phyloP scores from a whole-genome alignment of 148 eudicot genomes.

The Vaccinium myrtillus region DNA sequence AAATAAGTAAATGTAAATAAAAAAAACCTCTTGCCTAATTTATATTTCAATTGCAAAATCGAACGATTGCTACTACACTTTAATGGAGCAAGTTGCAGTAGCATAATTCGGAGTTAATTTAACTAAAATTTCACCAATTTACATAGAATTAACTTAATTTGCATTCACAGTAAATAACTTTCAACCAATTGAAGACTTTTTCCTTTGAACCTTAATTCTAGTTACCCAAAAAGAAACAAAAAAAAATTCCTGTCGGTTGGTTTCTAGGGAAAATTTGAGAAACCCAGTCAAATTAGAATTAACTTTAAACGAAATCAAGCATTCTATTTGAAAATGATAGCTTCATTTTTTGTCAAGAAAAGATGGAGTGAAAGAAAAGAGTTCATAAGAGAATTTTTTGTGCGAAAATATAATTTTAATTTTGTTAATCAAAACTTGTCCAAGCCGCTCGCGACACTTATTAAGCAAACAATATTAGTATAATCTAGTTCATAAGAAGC shows the following conservation, averaged over 20 bases:
- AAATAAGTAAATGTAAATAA: not conserved
- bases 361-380: not conserved
- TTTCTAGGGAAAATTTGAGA: not conserved
- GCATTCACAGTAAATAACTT: no score
- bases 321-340: not conserved
- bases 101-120: not conserved
- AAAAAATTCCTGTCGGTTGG: not conserved
- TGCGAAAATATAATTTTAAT: not conserved
- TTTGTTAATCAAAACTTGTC: not conserved
- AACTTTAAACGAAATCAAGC: not conserved
- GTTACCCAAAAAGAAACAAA: not conserved
- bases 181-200: not conserved
- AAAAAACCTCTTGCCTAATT: not conserved
- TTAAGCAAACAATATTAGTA: not conserved
- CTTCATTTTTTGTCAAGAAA: not conserved
- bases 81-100: not conserved
- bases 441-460: not conserved
- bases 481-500: not conserved
- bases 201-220: not conserved
- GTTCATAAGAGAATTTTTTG: not conserved
- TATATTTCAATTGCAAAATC: no score
- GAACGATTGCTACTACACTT: no score
- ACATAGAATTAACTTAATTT: not conserved
- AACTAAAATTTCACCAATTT: not conserved
- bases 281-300: not conserved